A percentile compares a stretch with the other conserved stretches of the same genome.
These are phyloP conservation scores for Pestalotiopsis fici DNA, from an alignment of 2,329 filamentous ascomycete genomes.

Conservation along the genomic window DNA sequence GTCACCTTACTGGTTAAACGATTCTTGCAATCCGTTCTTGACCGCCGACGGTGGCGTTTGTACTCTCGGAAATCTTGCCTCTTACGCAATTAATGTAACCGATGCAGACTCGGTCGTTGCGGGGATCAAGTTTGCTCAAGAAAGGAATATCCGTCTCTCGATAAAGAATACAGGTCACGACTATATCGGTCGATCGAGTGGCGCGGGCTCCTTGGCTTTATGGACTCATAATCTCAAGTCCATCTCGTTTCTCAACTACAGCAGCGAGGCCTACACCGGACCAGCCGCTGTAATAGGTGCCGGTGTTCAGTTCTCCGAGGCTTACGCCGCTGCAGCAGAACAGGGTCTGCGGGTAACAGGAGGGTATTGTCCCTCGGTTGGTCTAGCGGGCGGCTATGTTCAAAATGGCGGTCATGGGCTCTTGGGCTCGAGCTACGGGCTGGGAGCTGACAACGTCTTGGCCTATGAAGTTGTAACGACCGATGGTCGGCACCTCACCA, in stretches of 20 bases:
- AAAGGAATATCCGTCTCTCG: conserved; percentile 13
- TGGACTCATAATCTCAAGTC: conserved; percentile 32
- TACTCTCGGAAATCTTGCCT: too few species aligned
- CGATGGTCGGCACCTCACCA: conserved; percentile 30
- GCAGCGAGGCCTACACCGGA: conserved; percentile 19
- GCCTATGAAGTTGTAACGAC: conserved; percentile 17
- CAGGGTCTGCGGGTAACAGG: conserved; percentile 36
- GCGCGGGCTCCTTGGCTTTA: conserved; percentile 27
- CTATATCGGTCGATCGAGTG: conserved; percentile 30
- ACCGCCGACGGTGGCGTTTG: too few species aligned
- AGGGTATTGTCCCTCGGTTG: conserved; percentile 37
- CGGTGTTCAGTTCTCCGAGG: conserved; percentile 21
- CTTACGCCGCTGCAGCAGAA: conserved; percentile 12
- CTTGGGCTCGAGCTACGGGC: conserved; percentile 35
- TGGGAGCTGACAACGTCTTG: conserved; percentile 45
- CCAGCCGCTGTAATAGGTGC: conserved; percentile 25
- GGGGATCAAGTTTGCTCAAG: too few species aligned
- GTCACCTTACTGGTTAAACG: conserved; percentile 18
- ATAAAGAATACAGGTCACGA: conserved; percentile 27
- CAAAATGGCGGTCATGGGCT: conserved; percentile 48
- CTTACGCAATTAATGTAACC: conserved; percentile 13
- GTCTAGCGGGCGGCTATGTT: conserved; percentile 45
- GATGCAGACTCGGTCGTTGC: too few species aligned
- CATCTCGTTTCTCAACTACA: conserved; percentile 21
- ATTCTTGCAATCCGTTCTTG: conserved; percentile 17